Conservation (phyloP, 345 rosid genomes). For the Linum tenue region DNA sequence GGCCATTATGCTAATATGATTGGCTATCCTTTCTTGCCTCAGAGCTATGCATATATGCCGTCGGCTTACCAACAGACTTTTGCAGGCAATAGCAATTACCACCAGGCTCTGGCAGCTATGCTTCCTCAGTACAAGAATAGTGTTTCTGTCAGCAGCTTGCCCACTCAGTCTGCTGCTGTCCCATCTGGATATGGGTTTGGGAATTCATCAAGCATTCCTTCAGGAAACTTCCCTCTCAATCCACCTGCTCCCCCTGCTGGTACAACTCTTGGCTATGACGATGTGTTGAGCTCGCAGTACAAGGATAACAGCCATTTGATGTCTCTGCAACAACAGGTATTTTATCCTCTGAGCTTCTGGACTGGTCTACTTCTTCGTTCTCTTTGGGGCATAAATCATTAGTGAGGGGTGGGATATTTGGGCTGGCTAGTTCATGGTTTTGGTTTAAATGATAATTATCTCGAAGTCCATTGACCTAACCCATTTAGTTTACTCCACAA, state of each 20-base stretch:
- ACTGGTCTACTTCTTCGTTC: not conserved
- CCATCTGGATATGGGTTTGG: conserved; percentile 88
- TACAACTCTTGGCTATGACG: conserved; percentile 61
- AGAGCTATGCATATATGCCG: conserved; percentile 87
- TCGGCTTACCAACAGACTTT: conserved; percentile 81
- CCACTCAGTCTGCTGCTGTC: conserved; percentile 64
- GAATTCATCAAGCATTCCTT: conserved; percentile 56
- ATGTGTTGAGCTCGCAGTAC: conserved; percentile 70
- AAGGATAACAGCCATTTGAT: conserved; percentile 65
- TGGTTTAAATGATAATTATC: too few relatives aligned
- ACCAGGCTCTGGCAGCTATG: conserved; percentile 74
- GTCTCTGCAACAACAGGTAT: conserved; percentile 81
- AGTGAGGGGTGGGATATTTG: too few relatives aligned
- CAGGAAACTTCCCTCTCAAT: conserved; percentile 65
- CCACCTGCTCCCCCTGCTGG: conserved; percentile 54
- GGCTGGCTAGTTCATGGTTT: too few relatives aligned
- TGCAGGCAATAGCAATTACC: conserved; percentile 71
- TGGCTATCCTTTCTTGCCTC: conserved; percentile 78
- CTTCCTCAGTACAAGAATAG: conserved; percentile 88
- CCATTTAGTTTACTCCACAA: too few relatives aligned
- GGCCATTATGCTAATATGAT: conserved; percentile 85
- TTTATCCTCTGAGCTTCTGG: not conserved
- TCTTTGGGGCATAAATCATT: too few relatives aligned
- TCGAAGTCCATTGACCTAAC: too few relatives aligned
- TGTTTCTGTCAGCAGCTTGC: conserved; percentile 65